phyloP scores from a whole-genome alignment of 495 filamentous ascomycete genomes.

The Aspergillus sclerotiicarbonarius region DNA sequence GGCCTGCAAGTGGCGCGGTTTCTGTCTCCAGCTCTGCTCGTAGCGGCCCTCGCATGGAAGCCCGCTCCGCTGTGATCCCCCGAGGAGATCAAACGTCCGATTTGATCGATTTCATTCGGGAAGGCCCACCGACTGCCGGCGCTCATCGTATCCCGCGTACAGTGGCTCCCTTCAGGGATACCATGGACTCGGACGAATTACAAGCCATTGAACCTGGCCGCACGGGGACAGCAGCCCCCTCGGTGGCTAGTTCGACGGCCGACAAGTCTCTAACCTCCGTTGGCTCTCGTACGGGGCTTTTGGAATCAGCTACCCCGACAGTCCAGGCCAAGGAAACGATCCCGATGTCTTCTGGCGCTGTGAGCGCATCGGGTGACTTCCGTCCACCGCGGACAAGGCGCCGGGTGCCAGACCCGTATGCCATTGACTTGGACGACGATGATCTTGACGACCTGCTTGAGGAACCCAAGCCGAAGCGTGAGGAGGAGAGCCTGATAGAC shows the following conservation, averaged over 20 bases:
- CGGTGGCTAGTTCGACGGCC: constrained; percentile 42
- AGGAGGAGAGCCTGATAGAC: constrained; percentile 75
- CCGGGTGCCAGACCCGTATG: constrained; percentile 84
- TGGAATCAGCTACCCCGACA: constrained; percentile 37
- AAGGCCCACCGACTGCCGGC: constrained; percentile 62
- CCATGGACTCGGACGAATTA: constrained; percentile 81
- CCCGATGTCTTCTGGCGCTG: constrained; percentile 7
- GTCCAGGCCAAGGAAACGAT: constrained; percentile 13
- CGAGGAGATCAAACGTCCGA: constrained; percentile 70
- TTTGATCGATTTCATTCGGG: constrained; percentile 90
- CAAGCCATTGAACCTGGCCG: constrained; percentile 36
- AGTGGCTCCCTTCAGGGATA: constrained; percentile 80
- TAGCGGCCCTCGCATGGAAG: constrained; percentile 54
- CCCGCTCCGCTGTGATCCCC: constrained; percentile 65
- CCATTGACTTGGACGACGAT: constrained; percentile 82
- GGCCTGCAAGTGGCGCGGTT: constrained; percentile 17
- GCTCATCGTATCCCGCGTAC: constrained; percentile 73
- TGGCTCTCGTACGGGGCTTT: constrained; percentile 58
- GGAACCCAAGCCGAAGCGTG: constrained; percentile 40
- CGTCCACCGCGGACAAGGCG: constrained; percentile 61
- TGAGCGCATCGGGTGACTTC: constrained; percentile 25
- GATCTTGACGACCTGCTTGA: constrained; percentile 62
- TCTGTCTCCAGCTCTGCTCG: constrained; percentile 21
- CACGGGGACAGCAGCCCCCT: constrained; percentile 26
- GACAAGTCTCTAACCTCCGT: constrained; percentile 50